These are phyloP conservation scores for Triadica sebifera DNA, from an alignment of 345 rosid genomes.

Conservation along the genomic window DNA sequence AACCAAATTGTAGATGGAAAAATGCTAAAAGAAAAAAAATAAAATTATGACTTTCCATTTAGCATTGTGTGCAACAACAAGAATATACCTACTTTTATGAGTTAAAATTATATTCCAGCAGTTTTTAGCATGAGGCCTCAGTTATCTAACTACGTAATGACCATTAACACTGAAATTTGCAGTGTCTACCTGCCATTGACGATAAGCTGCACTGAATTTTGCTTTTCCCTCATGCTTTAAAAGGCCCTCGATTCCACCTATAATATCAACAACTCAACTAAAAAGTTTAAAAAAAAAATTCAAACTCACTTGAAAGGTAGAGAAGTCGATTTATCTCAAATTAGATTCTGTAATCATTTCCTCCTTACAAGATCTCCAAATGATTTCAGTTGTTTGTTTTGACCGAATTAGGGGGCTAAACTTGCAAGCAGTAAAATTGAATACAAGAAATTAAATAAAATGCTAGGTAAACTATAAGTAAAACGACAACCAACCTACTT, in stretches of 20 bases:
- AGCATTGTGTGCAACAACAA: conserved; percentile 97
- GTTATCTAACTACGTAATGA: conserved; percentile 80
- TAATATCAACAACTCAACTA: background rate
- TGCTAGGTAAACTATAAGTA: background rate
- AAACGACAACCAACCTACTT: conserved; percentile 46
- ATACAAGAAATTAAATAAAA: background rate
- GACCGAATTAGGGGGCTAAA: conserved; percentile 77
- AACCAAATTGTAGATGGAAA: background rate
- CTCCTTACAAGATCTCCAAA: conserved; percentile 64
- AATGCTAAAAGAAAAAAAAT: background rate
- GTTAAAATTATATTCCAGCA: conserved; percentile 68
- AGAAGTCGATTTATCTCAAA: conserved; percentile 85
- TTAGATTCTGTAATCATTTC: conserved; percentile 60
- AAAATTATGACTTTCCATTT: no score
- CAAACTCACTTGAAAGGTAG: conserved; percentile 74
- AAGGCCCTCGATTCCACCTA: conserved; percentile 54
- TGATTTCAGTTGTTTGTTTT: conserved; percentile 81
- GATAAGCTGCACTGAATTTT: conserved; percentile 69
- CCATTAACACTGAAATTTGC: conserved; percentile 77
- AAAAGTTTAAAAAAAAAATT: background rate
- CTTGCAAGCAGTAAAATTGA: background rate
- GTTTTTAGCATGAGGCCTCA: conserved; percentile 73
- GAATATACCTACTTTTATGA: conserved; percentile 77
- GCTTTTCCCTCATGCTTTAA: conserved; percentile 78
- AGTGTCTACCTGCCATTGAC: conserved; percentile 80